Evolutionary conservation across 495 filamentous ascomycete genomes (phyloP), one percentile per base, ranked within the genome.

Genomic region (Hyaloscypha finlandica): DNA sequence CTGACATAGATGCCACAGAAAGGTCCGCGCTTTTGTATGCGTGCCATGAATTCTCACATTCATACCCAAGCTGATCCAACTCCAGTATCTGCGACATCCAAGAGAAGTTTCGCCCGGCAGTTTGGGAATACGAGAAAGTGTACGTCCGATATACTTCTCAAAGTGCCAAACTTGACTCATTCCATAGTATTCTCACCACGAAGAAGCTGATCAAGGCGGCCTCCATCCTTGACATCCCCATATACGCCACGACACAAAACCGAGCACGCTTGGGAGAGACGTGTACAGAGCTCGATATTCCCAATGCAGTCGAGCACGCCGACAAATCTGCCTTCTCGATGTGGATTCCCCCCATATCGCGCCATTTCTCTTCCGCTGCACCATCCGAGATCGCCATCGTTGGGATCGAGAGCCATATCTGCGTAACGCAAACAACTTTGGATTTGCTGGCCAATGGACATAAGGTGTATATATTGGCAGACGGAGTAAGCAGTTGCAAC

Each of bases 391-490:
- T 91, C 25, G 88, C 83, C 12, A 82, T 94, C 61, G 89, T 96
- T 6, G 95, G 95, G 11, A 96, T 99, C 73, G 95, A 99, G 77
- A 84, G 85, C 30, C 95, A 99, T 76, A 94, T 99, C 73, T 99
- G 95, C 79, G 88, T 99, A 3, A 92, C 91, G 67, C 94, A 97
- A 81, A 97, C 94, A 29, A 86, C 91, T 33, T 81, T 98, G 2
- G 95, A 97, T 77, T 74, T 96, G 30, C 75, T 96, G 5, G 78
- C 75, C 55, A 83, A 84, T 2, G 92, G 92, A 0, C 91, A 97
- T 76, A 78, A 84, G 54, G 94, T 98, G 8, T 97, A 96, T 72
- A 79, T 98, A 5, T 77, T 97, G 8, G 92, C 93, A n/a, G 95
- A 99, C 78, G 95, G 88, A 37, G 93, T 97, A 30, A 92, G 89